Percentiles rank a stretch among this genome's conserved stretches.
These are phyloP conservation scores for Colletotrichum melonis DNA, from an alignment of 2,329 filamentous ascomycete species.

Conservation along the genomic window DNA sequence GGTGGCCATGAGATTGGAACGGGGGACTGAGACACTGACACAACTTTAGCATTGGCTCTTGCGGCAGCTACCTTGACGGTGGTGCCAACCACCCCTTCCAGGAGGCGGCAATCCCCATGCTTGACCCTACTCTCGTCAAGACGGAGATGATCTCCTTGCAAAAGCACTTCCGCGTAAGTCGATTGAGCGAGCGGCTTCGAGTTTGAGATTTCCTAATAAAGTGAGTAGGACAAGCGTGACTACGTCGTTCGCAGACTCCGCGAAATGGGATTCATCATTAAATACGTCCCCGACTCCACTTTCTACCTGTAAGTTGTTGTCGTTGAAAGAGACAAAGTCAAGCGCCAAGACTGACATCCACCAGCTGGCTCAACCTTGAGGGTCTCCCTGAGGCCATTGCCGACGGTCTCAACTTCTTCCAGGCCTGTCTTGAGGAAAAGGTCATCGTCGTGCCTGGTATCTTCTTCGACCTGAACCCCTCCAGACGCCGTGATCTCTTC, in stretches of 20 bases:
- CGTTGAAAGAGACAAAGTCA: neutral
- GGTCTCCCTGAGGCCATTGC: conserved; percentile 83
- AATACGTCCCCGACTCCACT: conserved; percentile 87
- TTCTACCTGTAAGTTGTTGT: conserved; percentile 81
- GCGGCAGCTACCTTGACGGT: conserved; percentile 93
- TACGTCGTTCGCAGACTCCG: conserved; percentile 84
- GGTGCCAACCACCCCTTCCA: conserved; percentile 96
- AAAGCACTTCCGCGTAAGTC: conserved; percentile 77
- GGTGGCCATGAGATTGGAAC: neutral
- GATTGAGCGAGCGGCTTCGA: neutral
- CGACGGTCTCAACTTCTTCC: conserved; percentile 97
- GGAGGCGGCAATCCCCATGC: conserved; percentile 91
- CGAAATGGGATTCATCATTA: conserved; percentile 88
- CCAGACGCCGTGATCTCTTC: conserved; percentile 88
- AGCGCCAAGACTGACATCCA: conserved; percentile 3
- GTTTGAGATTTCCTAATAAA: conserved; percentile 36
- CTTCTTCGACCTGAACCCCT: conserved; percentile 97
- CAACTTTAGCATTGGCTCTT: conserved; percentile 76
- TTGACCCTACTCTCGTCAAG: conserved; percentile 85
- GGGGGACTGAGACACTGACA: neutral
- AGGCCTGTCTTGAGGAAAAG: conserved; percentile 91
- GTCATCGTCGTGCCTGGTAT: conserved; percentile 97
- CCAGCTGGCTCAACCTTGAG: conserved; percentile 69
- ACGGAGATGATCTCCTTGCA: conserved; percentile 92
- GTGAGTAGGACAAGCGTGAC: conserved; percentile 82